These are phyloP conservation scores for Brassica rapa DNA, from an alignment of 345 rosid genomes.

Conservation along the genomic window DNA sequence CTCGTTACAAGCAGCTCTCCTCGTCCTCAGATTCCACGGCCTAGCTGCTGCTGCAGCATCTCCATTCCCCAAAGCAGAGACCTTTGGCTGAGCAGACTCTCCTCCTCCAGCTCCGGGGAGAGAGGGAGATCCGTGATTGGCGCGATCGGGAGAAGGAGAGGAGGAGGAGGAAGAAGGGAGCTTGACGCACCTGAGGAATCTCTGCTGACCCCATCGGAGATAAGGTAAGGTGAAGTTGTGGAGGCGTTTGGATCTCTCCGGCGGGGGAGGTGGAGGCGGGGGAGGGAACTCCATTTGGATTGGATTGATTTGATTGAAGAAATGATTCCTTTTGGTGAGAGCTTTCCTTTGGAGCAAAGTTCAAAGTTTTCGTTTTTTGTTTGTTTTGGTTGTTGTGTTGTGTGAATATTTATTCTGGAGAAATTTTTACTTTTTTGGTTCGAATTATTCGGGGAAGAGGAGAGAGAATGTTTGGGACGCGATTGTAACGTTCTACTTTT, in stretches of 20 bases:
- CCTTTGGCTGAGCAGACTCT: slow-evolving; percentile 37
- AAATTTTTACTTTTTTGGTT: not conserved
- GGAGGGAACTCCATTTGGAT: slow-evolving; percentile 27
- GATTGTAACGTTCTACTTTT: not conserved
- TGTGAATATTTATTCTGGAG: not conserved
- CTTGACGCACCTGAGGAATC: slow-evolving; percentile 54
- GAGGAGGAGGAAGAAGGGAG: slow-evolving; percentile 36
- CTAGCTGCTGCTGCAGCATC: slow-evolving; percentile 25
- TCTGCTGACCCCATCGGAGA: slow-evolving; percentile 59
- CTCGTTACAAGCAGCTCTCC: slow-evolving; percentile 62
- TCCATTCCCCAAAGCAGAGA: slow-evolving; percentile 39
- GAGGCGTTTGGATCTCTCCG: slow-evolving; percentile 56
- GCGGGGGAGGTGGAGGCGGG: slow-evolving; percentile 31
- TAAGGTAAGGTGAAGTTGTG: slow-evolving; percentile 62
- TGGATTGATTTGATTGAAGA: not conserved
- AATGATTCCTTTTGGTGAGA: not conserved
- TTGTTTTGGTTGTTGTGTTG: not conserved
- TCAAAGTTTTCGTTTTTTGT: not conserved
- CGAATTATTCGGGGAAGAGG: not conserved
- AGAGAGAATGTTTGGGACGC: not conserved
- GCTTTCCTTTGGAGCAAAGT: not conserved
- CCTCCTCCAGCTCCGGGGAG: not conserved
- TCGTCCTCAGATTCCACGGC: slow-evolving; percentile 79
- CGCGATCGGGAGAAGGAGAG: slow-evolving; percentile 37
- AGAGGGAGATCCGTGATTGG: slow-evolving; percentile 27